Conservation (phyloP, 2,329 filamentous ascomycete genomes). For the Penicillium sp. region DNA sequence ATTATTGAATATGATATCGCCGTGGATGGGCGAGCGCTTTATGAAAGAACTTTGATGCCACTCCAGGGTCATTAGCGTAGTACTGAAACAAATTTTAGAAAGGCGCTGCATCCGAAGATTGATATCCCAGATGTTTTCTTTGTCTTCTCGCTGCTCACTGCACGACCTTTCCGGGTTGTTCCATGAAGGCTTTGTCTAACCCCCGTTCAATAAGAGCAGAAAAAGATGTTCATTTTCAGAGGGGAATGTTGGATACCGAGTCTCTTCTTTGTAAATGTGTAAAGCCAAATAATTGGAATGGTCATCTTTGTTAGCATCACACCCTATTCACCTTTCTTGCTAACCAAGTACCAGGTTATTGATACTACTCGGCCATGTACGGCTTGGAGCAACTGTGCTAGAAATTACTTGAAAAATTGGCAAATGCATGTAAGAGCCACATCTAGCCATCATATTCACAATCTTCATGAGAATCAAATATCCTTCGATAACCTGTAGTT, state of each 20-base stretch:
- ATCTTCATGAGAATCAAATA: background rate
- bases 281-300: background rate
- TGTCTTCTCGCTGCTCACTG: background rate
- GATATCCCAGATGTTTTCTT: background rate
- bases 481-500: background rate
- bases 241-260: background rate
- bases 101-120: background rate
- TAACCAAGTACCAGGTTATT: background rate
- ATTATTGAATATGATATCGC: background rate
- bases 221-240: background rate
- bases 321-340: background rate
- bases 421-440: background rate
- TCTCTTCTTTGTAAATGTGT: background rate
- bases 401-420: background rate
- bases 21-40: too few relatives aligned
- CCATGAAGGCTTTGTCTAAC: background rate
- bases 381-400: background rate
- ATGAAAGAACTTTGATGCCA: background rate
- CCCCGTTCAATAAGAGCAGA: background rate
- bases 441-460: background rate
- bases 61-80: background rate
- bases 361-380: background rate
- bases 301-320: background rate
- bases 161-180: background rate
- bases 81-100: background rate